Evolutionary conservation across 2,329 filamentous ascomycete genomes (phyloP).

Genomic region (Reticulascus tulasneorum): DNA sequence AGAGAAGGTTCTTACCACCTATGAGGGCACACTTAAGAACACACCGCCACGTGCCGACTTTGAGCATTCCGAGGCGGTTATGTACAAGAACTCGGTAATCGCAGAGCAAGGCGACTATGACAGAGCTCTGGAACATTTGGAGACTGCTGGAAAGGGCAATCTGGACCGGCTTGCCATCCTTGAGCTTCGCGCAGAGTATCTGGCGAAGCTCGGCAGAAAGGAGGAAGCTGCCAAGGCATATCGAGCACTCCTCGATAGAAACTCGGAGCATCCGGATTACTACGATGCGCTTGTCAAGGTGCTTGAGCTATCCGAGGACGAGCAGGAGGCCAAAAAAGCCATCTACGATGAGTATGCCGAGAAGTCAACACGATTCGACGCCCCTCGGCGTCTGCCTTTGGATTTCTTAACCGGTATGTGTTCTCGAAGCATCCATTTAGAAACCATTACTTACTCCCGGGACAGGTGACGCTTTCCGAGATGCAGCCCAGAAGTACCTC

Average conservation of each 20-base stretch:
- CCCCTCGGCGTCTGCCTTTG: constrained; percentile 78
- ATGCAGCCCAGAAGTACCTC: constrained; percentile 75
- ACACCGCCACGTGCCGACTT: constrained; percentile 73
- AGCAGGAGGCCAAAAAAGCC: constrained; percentile 62
- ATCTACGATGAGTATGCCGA: constrained; percentile 74
- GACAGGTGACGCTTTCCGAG: constrained; percentile 71
- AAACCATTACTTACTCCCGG: constrained; percentile 15
- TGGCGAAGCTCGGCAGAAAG: constrained; percentile 70
- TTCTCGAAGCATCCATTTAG: not conserved
- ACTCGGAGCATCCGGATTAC: constrained; percentile 82
- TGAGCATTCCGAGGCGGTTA: constrained; percentile 87
- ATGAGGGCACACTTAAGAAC: constrained; percentile 87
- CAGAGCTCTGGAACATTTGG: constrained; percentile 80
- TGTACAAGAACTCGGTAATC: constrained; percentile 96
- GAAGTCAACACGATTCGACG: constrained; percentile 80
- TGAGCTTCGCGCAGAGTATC: constrained; percentile 81
- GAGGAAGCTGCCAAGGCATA: constrained; percentile 82
- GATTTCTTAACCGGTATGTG: constrained; percentile 74
- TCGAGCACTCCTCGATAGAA: constrained; percentile 75
- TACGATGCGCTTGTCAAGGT: constrained; percentile 69
- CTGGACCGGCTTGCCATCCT: constrained; percentile 81
- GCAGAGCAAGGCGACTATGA: constrained; percentile 82
- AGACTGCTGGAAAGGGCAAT: constrained; percentile 70
- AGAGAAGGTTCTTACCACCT: constrained; percentile 85
- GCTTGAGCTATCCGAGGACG: constrained; percentile 34